phyloP scores from a whole-genome alignment of 371 early-diverging fungal genomes.

The Nosema muscidifuracis region DNA sequence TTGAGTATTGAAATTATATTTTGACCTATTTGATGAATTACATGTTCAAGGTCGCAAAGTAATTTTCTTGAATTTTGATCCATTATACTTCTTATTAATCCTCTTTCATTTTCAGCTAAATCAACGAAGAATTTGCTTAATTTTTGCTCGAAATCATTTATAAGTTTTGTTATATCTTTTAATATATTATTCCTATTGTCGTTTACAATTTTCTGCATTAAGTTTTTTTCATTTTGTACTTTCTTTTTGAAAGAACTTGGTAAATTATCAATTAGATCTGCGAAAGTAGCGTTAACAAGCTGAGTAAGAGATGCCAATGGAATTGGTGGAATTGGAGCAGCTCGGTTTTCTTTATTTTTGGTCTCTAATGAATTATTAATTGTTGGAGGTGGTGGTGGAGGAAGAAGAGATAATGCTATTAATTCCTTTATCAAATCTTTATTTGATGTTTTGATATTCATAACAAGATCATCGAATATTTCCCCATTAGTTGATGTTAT shows the following conservation, averaged over 20 bases:
- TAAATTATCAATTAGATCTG: neutral
- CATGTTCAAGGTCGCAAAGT: neutral
- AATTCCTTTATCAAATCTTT: neutral
- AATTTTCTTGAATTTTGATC: slow-evolving; percentile 22
- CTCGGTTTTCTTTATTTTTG: no score
- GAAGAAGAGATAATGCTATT: neutral
- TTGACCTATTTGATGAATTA: slow-evolving; percentile 1
- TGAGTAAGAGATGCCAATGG: neutral
- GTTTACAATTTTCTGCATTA: neutral
- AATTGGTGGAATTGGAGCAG: neutral
- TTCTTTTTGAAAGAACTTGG: neutral
- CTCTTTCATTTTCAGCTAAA: neutral
- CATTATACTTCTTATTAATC: neutral
- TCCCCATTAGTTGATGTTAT: slow-evolving; percentile 3
- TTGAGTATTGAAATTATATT: neutral
- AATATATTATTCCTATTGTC: neutral
- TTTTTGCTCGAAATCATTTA: neutral
- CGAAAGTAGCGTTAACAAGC: neutral
- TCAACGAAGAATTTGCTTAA: neutral
- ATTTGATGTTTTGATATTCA: neutral
- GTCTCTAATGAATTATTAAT: neutral
- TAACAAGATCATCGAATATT: neutral
- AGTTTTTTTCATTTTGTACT: neutral
- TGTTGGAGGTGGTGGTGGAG: neutral
- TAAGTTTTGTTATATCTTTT: neutral